phyloP scores from a whole-genome alignment of 441 rosid species.

The Eutrema salsugineum region DNA sequence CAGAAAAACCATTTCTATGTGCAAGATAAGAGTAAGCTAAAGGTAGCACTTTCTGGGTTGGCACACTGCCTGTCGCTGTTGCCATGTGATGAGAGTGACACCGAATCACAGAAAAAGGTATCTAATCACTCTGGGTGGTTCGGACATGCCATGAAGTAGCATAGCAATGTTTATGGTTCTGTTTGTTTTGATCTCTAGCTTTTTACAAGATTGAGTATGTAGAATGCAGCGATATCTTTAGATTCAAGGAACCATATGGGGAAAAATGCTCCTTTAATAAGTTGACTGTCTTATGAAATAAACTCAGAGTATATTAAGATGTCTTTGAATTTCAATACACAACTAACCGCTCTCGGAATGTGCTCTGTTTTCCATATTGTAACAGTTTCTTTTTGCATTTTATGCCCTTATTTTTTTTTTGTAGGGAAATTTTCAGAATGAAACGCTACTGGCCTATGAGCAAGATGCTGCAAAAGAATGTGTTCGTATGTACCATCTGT shows the following conservation, averaged over 20 bases:
- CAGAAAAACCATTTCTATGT: conserved; percentile 58
- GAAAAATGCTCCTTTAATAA: not conserved
- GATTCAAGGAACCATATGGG: not conserved
- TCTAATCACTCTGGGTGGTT: not conserved
- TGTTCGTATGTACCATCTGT: conserved; percentile 47
- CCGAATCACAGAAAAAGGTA: conserved; percentile 45
- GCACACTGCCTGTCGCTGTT: conserved; percentile 68
- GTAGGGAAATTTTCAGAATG: conserved; percentile 35
- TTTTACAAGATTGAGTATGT: not conserved
- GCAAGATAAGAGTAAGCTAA: conserved; percentile 78
- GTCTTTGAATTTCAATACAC: not conserved
- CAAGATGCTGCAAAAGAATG: conserved; percentile 40
- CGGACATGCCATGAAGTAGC: not conserved
- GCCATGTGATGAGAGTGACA: conserved; percentile 43
- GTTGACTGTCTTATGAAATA: not conserved
- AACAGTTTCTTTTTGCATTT: not conserved
- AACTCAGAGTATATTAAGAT: not conserved
- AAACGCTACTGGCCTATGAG: conserved; percentile 57
- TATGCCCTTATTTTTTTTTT: conserved; percentile 22
- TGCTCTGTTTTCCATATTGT: not conserved
- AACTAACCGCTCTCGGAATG: not conserved
- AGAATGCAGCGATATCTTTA: not conserved
- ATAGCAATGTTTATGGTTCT: not conserved
- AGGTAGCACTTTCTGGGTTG: conserved; percentile 66
- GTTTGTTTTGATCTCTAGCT: not conserved